These are phyloP conservation scores for Endogone sp. DNA, from an alignment of 192 early-diverging fungal species.

Conservation along the genomic window DNA sequence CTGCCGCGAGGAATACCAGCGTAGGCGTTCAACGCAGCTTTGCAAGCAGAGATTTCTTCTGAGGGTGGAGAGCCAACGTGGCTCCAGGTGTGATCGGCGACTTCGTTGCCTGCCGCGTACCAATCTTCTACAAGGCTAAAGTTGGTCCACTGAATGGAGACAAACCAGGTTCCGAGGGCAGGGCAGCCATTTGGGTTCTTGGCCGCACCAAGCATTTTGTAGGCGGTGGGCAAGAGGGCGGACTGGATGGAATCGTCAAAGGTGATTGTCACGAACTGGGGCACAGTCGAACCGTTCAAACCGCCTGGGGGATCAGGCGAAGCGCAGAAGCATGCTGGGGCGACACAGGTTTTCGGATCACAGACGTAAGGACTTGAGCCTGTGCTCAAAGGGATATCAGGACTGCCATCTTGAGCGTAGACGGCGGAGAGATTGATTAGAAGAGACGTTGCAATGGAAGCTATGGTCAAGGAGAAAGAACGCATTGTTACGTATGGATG, in stretches of 20 bases:
- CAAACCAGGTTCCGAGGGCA: conserved; percentile 54
- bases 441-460: background rate
- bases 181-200: conserved; percentile 62
- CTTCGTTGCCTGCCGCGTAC: conserved; percentile 59
- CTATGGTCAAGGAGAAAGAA: background rate
- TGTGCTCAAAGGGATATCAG: background rate
- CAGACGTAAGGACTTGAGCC: conserved; percentile 28
- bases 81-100: conserved; percentile 25
- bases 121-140: conserved; percentile 52
- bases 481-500: too few relatives aligned
- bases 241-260: conserved; percentile 62
- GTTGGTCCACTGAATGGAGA: conserved; percentile 59
- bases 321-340: conserved; percentile 48
- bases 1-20: conserved; percentile 55
- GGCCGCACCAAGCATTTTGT: conserved; percentile 23
- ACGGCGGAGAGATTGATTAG: background rate
- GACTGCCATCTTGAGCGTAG: conserved; percentile 24
- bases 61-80: conserved; percentile 34
- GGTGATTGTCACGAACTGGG: conserved; percentile 57
- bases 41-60: conserved; percentile 40
- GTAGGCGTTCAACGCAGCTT: conserved; percentile 44
- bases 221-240: conserved; percentile 21
- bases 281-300: conserved; percentile 38
- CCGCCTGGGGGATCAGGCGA: conserved; percentile 42
- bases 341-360: conserved; percentile 43